A percentile compares a stretch with the other conserved stretches of the same genome.
Conservation (phyloP, 2,329 filamentous ascomycete genomes). For the Stemphylium vesicarium region DNA sequence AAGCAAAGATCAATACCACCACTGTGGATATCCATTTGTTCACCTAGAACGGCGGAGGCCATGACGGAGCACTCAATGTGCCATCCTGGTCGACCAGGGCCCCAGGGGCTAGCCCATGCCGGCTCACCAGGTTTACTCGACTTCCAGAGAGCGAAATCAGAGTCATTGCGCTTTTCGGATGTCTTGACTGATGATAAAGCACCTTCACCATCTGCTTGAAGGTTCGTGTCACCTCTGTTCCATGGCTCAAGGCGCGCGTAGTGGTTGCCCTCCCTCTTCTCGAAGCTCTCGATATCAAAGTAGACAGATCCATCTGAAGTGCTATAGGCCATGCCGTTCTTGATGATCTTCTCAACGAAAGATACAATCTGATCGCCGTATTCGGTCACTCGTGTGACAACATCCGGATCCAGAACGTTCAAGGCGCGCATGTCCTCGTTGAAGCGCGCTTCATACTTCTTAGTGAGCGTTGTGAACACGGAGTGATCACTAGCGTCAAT, state of each 20-base stretch:
- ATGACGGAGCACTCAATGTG: constrained; percentile 97
- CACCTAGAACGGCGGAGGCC: constrained; percentile 86
- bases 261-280: constrained; percentile 75
- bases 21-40: constrained; percentile 89
- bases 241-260: constrained; percentile 88
- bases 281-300: constrained; percentile 88
- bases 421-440: constrained; percentile 85
- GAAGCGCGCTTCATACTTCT: constrained; percentile 86
- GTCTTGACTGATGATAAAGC: constrained; percentile 66
- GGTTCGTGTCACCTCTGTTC: constrained; percentile 79
- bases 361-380: constrained; percentile 85
- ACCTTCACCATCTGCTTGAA: constrained; percentile 90
- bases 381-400: constrained; percentile 88
- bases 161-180: constrained; percentile 73
- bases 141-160: constrained; percentile 95
- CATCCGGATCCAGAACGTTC: constrained; percentile 83
- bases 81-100: constrained; percentile 87
- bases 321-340: constrained; percentile 84
- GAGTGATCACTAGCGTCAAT: constrained; percentile 67
- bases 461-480: constrained; percentile 88
- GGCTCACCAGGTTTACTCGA: constrained; percentile 90
- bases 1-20: constrained; percentile 89
- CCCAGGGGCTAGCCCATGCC: constrained; percentile 87
- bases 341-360: constrained; percentile 82
- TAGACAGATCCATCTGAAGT: constrained; percentile 84